Conservation (phyloP, 331 rosid genomes). For the Malus hybrid region DNA sequence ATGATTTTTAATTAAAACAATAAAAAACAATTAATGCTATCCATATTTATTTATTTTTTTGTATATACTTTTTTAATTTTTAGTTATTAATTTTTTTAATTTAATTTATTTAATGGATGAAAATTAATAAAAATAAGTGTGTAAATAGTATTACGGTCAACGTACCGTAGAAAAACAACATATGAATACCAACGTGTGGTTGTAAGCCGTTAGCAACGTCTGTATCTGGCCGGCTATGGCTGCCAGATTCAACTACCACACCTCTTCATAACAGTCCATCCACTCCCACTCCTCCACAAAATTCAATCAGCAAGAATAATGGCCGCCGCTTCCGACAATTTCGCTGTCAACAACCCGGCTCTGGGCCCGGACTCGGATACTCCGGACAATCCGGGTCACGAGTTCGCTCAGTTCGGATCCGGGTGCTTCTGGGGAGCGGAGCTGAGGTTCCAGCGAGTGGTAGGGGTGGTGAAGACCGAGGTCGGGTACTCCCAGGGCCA, state of each 20-base stretch:
- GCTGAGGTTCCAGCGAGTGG: slow-evolving; percentile 60
- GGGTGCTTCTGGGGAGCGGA: slow-evolving; percentile 95
- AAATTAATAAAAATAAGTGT: too few species aligned
- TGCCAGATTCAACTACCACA: background rate
- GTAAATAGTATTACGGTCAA: too few species aligned
- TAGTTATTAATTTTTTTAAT: too few species aligned
- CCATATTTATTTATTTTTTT: too few species aligned
- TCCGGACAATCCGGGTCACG: slow-evolving; percentile 43
- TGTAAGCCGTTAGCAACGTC: too few species aligned
- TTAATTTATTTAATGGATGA: too few species aligned
- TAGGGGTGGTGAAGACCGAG: slow-evolving; percentile 67
- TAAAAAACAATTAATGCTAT: too few species aligned
- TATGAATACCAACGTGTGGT: background rate
- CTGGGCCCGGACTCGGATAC: slow-evolving; percentile 47
- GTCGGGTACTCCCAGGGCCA: slow-evolving; percentile 87
- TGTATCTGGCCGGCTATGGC: too few species aligned
- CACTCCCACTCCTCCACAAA: background rate
- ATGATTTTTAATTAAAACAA: too few species aligned
- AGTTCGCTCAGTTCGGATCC: slow-evolving; percentile 70
- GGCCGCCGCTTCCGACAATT: background rate
- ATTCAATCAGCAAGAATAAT: background rate
- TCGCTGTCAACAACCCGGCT: slow-evolving; percentile 31
- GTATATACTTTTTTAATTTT: too few species aligned
- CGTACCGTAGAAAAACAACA: too few species aligned
- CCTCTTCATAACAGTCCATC: background rate